Conservation (phyloP, 495 filamentous ascomycete genomes). For the Penicillium canariense region DNA sequence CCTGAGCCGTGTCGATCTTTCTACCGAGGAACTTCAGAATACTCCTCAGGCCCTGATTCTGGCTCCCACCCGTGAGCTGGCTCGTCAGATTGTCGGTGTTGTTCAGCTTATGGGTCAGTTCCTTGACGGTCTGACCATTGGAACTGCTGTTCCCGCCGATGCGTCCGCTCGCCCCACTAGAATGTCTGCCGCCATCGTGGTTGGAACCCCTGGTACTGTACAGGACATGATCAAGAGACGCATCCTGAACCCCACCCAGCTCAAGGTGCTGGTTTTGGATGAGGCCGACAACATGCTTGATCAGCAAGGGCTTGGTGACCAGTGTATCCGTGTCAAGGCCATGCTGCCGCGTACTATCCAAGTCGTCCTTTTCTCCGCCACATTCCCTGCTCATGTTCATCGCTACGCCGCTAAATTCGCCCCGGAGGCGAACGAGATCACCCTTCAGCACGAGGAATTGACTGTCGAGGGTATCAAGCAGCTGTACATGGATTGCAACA, state of each 20-base stretch:
- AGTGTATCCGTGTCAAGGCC: constrained; percentile 82
- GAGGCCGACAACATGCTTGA: constrained; percentile 98
- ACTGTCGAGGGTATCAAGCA: constrained; percentile 97
- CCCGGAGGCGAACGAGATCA: constrained; percentile 82
- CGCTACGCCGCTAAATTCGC: constrained; percentile 76
- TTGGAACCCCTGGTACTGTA: constrained; percentile 93
- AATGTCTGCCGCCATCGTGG: constrained; percentile 71
- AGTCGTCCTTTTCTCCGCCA: constrained; percentile 92
- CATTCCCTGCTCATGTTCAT: constrained; percentile 83
- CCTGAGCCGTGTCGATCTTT: constrained; percentile 75
- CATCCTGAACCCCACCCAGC: constrained; percentile 58
- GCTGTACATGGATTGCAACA: constrained; percentile 87
- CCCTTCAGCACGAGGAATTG: constrained; percentile 82
- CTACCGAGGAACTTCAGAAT: constrained; percentile 43
- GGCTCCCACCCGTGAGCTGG: constrained; percentile 90
- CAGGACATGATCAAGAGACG: constrained; percentile 77
- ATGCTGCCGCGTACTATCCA: constrained; percentile 70
- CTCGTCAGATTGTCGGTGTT: constrained; percentile 88
- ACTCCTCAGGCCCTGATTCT: constrained; percentile 85
- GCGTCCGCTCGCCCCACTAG: constrained; percentile 56
- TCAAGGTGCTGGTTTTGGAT: constrained; percentile 82
- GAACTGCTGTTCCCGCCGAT: constrained; percentile 77
- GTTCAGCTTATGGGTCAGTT: constrained; percentile 78
- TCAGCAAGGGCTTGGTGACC: constrained; percentile 89
- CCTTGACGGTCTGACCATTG: constrained; percentile 64